These are phyloP conservation scores for Auricularia sp. DNA, from an alignment of 768 basidiomycete species.

Conservation along the genomic window DNA sequence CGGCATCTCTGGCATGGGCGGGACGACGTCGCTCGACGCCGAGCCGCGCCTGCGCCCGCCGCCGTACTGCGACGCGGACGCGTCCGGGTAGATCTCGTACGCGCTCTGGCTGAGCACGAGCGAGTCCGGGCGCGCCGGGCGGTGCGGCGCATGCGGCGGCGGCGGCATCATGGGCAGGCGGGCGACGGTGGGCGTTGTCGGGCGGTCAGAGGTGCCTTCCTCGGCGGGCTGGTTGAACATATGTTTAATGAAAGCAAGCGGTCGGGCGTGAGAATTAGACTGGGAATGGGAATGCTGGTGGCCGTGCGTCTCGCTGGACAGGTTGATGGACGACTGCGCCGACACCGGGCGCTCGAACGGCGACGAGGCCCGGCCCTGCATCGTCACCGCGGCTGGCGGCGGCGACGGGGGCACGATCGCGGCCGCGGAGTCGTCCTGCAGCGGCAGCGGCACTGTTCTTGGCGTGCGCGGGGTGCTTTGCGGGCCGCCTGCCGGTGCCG, in stretches of 20 bases:
- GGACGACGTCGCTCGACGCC: neutral
- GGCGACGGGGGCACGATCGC: neutral
- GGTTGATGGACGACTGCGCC: neutral
- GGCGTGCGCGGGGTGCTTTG: neutral
- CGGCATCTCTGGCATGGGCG: neutral
- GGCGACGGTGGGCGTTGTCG: neutral
- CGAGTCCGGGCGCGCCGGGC: neutral
- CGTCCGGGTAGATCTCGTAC: constrained; percentile 1
- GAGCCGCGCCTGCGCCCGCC: neutral
- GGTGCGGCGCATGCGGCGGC: neutral
- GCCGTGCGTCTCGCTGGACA: neutral
- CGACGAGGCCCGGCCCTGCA: neutral
- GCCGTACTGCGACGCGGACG: neutral
- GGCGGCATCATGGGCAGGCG: neutral
- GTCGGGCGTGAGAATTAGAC: neutral
- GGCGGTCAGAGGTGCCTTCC: neutral
- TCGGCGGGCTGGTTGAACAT: neutral
- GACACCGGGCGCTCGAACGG: neutral
- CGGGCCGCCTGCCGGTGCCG: neutral
- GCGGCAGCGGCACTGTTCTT: neutral
- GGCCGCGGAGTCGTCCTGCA: neutral
- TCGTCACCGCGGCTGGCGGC: neutral
- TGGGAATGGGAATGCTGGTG: neutral
- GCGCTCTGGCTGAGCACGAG: neutral
- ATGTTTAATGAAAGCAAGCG: neutral